A percentile compares a stretch with the other conserved stretches of the same genome.
These are phyloP conservation scores for Plasmodium sp. DNA, from an alignment of 169 alveolate genomes.

Conservation along the genomic window DNA sequence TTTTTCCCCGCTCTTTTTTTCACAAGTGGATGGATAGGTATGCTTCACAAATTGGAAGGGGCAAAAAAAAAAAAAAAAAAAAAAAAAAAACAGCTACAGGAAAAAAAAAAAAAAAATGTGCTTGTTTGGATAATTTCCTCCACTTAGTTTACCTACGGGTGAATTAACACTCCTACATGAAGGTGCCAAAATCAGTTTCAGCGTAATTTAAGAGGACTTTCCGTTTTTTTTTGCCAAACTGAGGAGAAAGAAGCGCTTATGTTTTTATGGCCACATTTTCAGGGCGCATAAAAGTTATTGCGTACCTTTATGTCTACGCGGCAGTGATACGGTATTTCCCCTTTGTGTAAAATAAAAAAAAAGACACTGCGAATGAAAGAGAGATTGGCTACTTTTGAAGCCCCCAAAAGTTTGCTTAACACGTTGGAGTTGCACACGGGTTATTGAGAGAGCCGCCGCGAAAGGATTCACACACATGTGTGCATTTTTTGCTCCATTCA, in stretches of 20 bases:
- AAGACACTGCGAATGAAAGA: background rate
- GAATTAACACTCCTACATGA: background rate
- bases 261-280: background rate
- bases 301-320: background rate
- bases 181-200: background rate
- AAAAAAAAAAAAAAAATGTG: background rate
- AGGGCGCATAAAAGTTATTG: background rate
- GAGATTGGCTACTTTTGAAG: background rate
- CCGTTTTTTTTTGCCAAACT: background rate
- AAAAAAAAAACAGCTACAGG: background rate
- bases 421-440: background rate
- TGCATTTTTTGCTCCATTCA: background rate
- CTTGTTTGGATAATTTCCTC: background rate
- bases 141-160: background rate
- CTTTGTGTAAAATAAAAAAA: background rate
- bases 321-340: background rate
- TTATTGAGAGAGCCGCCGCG: background rate
- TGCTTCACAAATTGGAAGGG: background rate
- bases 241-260: background rate
- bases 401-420: background rate
- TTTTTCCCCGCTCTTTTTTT: background rate
- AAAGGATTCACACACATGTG: background rate
- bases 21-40: background rate
- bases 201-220: background rate
- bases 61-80: background rate